Conservation (phyloP, 345 rosid genomes). For the Psidium friedrichsthalianum region DNA sequence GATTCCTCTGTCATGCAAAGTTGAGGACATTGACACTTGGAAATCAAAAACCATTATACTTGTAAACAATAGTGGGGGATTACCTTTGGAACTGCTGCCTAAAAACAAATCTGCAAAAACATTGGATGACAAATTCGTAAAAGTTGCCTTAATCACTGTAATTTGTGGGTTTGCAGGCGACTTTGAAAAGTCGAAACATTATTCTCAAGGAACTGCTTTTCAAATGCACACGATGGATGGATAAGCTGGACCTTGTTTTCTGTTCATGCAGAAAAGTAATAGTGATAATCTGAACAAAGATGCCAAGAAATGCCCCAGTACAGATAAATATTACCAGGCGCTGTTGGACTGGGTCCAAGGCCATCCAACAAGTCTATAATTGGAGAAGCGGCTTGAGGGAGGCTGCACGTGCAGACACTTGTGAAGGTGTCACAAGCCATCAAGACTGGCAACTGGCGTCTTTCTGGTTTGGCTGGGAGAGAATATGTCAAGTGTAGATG, state of each 20-base stretch:
- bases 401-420: conserved; percentile 20
- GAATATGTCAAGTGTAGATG: conserved; percentile 50
- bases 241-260: conserved; percentile 71
- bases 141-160: conserved; percentile 58
- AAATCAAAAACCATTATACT: background rate
- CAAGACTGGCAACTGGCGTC: conserved; percentile 24
- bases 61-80: conserved; percentile 2
- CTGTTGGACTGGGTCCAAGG: conserved; percentile 48
- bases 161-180: conserved; percentile 60
- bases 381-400: conserved; percentile 38
- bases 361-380: conserved; percentile 85
- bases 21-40: background rate
- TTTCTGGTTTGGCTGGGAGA: conserved; percentile 36
- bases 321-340: conserved; percentile 36
- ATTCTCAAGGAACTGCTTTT: conserved; percentile 75
- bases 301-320: background rate
- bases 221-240: conserved; percentile 68
- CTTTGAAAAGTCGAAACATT: conserved; percentile 75
- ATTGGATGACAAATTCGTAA: conserved; percentile 61
- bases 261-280: conserved; percentile 13
- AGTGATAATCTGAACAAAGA: background rate
- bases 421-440: conserved; percentile 37
- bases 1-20: background rate
- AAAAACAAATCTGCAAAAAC: conserved; percentile 62
- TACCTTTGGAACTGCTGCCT: conserved; percentile 99